Evolutionary conservation across 2,329 filamentous ascomycete genomes (phyloP), one percentile per base, ranked within the genome.

Genomic region (Colletotrichum chrysophilum): DNA sequence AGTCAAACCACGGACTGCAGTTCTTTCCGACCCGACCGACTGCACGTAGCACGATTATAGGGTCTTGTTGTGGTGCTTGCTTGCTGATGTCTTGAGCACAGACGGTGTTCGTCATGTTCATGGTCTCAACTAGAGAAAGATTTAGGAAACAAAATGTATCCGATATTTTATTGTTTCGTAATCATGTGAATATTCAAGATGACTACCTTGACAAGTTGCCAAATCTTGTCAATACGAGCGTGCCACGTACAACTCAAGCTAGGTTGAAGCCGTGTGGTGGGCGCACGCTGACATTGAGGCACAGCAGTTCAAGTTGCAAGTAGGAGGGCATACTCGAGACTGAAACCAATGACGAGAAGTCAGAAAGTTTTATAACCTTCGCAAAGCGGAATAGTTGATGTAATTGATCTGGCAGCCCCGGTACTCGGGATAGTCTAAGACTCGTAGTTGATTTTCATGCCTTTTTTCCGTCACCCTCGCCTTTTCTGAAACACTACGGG

Each of bases 291-390:
- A 10, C 16, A 8, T 0, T 43, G 16, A 43, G 4, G 16, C 3
- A 43, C 18, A 10, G 0, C 38, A 43, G 18, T n/a, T n/a, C 16
- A 43, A 43, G 18, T 10, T 0, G 18, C 38, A 43, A n/a, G 18
- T n/a, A n/a, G 18, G 18, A 8, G 38, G 38, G 0, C 4, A 9
- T 43, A 10, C 18, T 43, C 0, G n/a, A n/a, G 38, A 0, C 18
- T 10, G 5, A 10, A n/a, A 0, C 10, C 18, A 43, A n/a, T 0
- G 8, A n/a, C 18, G 18, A 43, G 0, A 0, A 12, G 0, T 43
- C 18, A 18, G n/a, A 4, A 43, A 0, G 0, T 43, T n/a, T n/a
- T 0, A 0, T 43, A 6, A n/a, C 16, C 16, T n/a, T n/a, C 18
- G 38, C 0, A n/a, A 43, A n/a, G 0, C 18, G 8, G 38, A 43